Evolutionary conservation across 805 yeast species (phyloP).

Genomic region (Wickerhamiella lipophila): DNA sequence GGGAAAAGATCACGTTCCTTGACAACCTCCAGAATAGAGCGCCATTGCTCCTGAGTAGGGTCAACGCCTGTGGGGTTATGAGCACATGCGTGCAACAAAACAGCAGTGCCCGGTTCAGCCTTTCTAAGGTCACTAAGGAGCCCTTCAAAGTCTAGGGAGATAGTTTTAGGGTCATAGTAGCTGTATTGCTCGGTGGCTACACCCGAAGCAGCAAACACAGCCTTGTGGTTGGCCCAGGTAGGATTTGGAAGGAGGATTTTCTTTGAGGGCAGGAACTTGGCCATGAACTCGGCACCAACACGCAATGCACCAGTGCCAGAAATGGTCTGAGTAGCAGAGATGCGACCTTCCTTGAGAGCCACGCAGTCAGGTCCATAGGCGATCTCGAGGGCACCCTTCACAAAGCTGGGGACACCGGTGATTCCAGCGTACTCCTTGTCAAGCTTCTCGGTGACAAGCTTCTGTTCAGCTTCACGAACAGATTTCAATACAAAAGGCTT

Average conservation of each 20-base stretch:
- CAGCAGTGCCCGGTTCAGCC: constrained; percentile 54
- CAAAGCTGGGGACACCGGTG: constrained; percentile 61
- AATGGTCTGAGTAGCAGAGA: constrained; percentile 58
- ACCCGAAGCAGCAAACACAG: constrained; percentile 63
- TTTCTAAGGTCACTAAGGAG: constrained; percentile 45
- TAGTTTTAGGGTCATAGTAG: constrained; percentile 68
- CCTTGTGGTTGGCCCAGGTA: constrained; percentile 96
- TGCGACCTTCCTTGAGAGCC: constrained; percentile 45
- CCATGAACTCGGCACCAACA: constrained; percentile 61
- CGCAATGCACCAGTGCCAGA: constrained; percentile 91
- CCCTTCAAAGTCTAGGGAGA: constrained; percentile 60
- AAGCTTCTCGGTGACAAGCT: constrained; percentile 36
- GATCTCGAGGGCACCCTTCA: constrained; percentile 52
- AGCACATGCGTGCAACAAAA: constrained; percentile 87
- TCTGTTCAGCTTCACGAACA: constrained; percentile 52
- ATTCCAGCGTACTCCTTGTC: constrained; percentile 85
- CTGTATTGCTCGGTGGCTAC: constrained; percentile 59
- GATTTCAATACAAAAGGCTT: constrained; percentile 79
- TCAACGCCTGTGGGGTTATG: constrained; percentile 98
- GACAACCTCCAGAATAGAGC: constrained; percentile 47
- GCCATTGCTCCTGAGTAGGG: constrained; percentile 78
- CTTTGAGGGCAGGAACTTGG: constrained; percentile 34
- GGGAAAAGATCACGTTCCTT: constrained; percentile 56
- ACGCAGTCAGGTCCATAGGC: constrained; percentile 55
- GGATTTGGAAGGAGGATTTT: constrained; percentile 68